phyloP scores from a whole-genome alignment of 2,329 filamentous ascomycete genomes.

The Ophiocordyceps camponoti-floridani region DNA sequence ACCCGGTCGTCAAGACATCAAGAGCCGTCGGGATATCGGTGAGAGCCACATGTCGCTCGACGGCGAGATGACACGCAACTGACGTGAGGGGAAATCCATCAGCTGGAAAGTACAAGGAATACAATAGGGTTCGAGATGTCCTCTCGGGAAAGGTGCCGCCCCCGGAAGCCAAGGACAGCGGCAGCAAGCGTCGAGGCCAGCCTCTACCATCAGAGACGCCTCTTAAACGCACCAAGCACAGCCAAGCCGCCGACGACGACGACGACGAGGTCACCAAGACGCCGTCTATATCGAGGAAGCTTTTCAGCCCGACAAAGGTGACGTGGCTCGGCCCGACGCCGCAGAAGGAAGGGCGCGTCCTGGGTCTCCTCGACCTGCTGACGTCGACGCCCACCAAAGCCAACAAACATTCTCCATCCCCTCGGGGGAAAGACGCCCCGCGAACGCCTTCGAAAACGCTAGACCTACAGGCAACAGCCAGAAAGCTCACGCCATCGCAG shows the following conservation, averaged over 20 bases:
- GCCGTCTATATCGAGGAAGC: conserved; percentile 35
- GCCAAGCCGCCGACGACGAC: no score
- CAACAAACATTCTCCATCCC: no score
- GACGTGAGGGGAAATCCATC: background rate
- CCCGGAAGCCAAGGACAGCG: conserved; percentile 7
- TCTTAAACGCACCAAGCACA: conserved; percentile 29
- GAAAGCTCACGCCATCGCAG: conserved; percentile 20
- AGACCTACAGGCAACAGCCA: conserved; percentile 24
- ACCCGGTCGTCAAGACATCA: conserved; percentile 59
- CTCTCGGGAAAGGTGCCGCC: conserved; percentile 32
- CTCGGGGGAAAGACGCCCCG: conserved; percentile 10
- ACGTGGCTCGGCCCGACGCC: conserved; percentile 60
- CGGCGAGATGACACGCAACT: background rate
- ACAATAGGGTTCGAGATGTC: conserved; percentile 46
- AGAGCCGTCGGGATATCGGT: conserved; percentile 55
- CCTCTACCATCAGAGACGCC: conserved; percentile 23
- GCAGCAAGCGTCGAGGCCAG: conserved; percentile 23
- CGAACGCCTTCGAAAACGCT: conserved; percentile 1
- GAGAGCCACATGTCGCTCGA: conserved; percentile 12
- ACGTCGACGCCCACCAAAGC: conserved; percentile 29
- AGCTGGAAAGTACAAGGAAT: conserved; percentile 63
- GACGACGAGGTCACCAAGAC: conserved; percentile 30
- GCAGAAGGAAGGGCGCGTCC: conserved; percentile 57
- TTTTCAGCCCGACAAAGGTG: conserved; percentile 41
- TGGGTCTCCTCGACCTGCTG: conserved; percentile 61